Conservation (phyloP, 2,329 filamentous ascomycete genomes). For the Ophiocordyceps polyrhachis-furcata region DNA sequence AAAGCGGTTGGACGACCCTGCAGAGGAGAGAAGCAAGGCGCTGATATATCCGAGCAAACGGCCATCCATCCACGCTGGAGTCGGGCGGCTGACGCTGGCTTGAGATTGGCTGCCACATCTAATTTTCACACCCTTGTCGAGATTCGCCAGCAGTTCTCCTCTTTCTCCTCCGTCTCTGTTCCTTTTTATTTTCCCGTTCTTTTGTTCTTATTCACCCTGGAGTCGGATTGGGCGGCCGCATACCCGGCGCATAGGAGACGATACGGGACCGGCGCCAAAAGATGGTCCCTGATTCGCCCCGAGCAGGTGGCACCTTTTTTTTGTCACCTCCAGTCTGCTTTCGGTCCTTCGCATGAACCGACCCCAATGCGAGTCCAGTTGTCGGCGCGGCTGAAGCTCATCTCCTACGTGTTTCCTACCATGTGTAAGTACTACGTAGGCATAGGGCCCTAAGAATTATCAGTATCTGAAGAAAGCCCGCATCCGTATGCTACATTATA, state of each 20-base stretch:
- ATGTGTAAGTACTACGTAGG: no score
- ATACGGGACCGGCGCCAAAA: not conserved
- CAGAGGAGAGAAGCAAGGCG: constrained; percentile 1
- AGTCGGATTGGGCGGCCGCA: not conserved
- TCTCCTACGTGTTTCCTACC: no score
- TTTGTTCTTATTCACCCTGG: not conserved
- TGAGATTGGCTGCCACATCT: constrained; percentile 31
- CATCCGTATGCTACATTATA: not conserved
- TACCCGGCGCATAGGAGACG: not conserved
- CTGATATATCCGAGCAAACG: not conserved
- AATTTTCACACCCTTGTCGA: not conserved
- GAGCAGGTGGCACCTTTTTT: not conserved
- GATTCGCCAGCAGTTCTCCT: not conserved
- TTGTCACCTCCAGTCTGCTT: not conserved
- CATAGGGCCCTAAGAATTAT: no score
- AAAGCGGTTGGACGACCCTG: not conserved
- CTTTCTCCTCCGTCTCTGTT: not conserved
- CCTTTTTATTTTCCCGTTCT: not conserved
- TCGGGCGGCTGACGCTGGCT: constrained; percentile 26
- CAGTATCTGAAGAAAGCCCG: not conserved
- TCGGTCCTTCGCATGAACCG: not conserved
- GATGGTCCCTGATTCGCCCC: not conserved
- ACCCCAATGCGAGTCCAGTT: not conserved
- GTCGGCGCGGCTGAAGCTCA: not conserved
- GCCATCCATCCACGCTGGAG: constrained; percentile 4